A percentile compares a stretch with the other conserved stretches of the same genome.
phyloP scores from a whole-genome alignment of 768 basidiomycete species.

The Tylopilus subfusipes region DNA sequence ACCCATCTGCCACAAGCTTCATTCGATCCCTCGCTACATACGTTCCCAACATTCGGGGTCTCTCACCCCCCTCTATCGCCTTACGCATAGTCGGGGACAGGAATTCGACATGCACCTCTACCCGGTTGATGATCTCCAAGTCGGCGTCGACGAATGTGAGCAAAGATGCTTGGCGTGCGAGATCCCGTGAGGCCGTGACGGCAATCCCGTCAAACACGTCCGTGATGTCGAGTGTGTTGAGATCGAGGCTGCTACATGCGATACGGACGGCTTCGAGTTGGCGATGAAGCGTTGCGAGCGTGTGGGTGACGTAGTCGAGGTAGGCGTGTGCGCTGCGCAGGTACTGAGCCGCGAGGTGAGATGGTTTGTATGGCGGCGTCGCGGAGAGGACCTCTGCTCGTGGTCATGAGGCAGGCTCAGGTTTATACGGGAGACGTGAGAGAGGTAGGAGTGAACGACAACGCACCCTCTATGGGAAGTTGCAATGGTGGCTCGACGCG shows the following conservation, averaged over 20 bases:
- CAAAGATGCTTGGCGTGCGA: constrained; percentile 61
- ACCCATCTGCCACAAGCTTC: constrained; percentile 74
- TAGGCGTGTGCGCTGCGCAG: constrained; percentile 61
- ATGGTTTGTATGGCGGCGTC: constrained; percentile 70
- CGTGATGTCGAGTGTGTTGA: constrained; percentile 65
- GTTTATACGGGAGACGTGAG: neutral
- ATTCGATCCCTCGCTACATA: constrained; percentile 79
- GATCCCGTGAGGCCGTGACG: constrained; percentile 51
- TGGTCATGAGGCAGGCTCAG: neutral
- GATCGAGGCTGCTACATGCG: constrained; percentile 68
- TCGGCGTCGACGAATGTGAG: constrained; percentile 67
- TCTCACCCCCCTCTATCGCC: constrained; percentile 69
- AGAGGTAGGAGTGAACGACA: neutral
- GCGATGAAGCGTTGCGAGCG: constrained; percentile 49
- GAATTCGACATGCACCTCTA: constrained; percentile 73
- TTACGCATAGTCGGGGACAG: constrained; percentile 62
- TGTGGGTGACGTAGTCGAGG: constrained; percentile 55
- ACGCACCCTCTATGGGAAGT: constrained; percentile 67
- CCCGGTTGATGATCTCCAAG: constrained; percentile 62
- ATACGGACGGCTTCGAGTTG: constrained; percentile 72
- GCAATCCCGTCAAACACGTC: constrained; percentile 69
- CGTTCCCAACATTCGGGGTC: constrained; percentile 67
- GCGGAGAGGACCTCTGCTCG: constrained; percentile 53
- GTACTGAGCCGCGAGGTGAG: constrained; percentile 65
- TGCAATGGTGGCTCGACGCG: constrained; percentile 58